Percentiles rank a stretch among this genome's conserved stretches.
These are phyloP conservation scores for Arctium minus DNA, from an alignment of 129 eudicot genomes.

Conservation along the genomic window DNA sequence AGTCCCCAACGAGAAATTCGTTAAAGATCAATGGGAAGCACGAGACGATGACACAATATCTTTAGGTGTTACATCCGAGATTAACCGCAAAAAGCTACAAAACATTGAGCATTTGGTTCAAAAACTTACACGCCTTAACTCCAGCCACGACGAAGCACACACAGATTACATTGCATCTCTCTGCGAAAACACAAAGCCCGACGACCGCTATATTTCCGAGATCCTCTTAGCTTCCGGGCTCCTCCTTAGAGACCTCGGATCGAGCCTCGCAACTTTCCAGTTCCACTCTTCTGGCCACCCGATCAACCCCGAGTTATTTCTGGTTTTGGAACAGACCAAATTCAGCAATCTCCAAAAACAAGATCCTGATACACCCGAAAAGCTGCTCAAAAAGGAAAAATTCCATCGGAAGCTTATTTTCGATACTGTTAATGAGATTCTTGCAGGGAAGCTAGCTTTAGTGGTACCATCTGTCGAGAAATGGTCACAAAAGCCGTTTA, in stretches of 20 bases:
- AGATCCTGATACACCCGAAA: conserved; percentile 27
- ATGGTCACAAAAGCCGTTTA: conserved; percentile 38
- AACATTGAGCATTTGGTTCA: conserved; percentile 70
- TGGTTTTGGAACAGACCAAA: conserved; percentile 88
- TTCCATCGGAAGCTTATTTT: conserved; percentile 75
- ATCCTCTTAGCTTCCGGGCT: conserved; percentile 90
- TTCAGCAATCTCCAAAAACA: conserved; percentile 47
- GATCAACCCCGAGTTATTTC: conserved; percentile 77
- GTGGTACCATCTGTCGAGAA: conserved; percentile 34
- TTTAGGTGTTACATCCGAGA: conserved; percentile 41
- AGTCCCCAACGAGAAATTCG: not conserved
- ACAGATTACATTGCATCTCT: conserved; percentile 91
- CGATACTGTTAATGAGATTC: conserved; percentile 76
- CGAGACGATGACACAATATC: conserved; percentile 31
- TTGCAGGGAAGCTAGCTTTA: conserved; percentile 48
- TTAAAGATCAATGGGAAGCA: conserved; percentile 29
- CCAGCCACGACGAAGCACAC: conserved; percentile 70
- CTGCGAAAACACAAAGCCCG: conserved; percentile 75
- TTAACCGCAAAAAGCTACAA: conserved; percentile 69
- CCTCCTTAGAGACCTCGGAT: conserved; percentile 79
- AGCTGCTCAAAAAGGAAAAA: conserved; percentile 41
- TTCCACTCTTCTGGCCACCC: conserved; percentile 88
- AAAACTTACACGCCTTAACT: conserved; percentile 71
- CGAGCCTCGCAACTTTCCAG: conserved; percentile 57
- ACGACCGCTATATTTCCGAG: conserved; percentile 83